Conservation (phyloP, 2,329 filamentous ascomycete genomes). For the Xylaria sp. region DNA sequence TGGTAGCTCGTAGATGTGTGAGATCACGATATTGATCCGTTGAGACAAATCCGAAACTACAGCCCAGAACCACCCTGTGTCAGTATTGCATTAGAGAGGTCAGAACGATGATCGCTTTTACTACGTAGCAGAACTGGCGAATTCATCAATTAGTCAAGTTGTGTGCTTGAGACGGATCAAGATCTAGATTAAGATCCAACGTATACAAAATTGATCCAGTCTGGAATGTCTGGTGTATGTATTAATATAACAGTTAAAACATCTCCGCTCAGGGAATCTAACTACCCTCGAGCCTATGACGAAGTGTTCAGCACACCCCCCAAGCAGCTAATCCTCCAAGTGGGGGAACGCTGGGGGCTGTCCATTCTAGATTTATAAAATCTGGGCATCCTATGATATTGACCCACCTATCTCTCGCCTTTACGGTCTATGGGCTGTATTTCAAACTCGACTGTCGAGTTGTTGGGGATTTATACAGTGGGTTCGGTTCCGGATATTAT, state of each 20-base stretch:
- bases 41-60: conserved; percentile 24
- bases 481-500: not conserved
- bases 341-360: not conserved
- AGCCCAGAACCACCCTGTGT: not conserved
- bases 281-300: too few species aligned
- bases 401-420: too few species aligned
- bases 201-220: not conserved
- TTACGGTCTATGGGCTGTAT: not conserved
- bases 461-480: too few species aligned
- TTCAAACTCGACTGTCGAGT: not conserved
- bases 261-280: not conserved
- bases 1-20: not conserved
- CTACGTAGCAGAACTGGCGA: too few species aligned
- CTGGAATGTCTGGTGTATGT: too few species aligned
- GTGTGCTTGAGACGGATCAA: too few species aligned
- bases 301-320: too few species aligned
- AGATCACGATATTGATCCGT: not conserved
- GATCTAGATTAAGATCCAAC: too few species aligned
- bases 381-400: not conserved
- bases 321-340: not conserved
- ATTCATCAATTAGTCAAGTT: not conserved
- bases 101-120: not conserved
- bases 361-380: not conserved
- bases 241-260: too few species aligned
- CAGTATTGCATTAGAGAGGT: not conserved